Base-by-base conservation (phyloP, 2,329 filamentous ascomycete genomes). In the Rosellinia necatrix region DNA sequence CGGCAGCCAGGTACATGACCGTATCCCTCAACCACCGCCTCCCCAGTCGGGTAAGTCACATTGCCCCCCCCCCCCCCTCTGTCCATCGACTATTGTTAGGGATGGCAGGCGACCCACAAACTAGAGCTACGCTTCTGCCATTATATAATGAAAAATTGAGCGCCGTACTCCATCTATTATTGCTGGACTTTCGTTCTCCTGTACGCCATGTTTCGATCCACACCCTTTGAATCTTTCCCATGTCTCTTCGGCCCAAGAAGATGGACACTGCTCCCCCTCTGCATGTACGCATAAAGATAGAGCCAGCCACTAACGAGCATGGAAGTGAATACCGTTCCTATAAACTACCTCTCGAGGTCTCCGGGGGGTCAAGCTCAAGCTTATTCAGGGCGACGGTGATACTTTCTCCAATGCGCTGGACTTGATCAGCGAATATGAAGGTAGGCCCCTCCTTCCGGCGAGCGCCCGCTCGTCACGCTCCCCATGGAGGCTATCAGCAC, bases 401-500 rank as follows among this genome's bases (percentile, higher is more conserved):
- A 88, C 84, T 9, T 88, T 96, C 66, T 82, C 84, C 10, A 87
- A 89, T 64, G 84, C 94, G 51, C 74, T 94, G 42, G 78, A 83
- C 35, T 79, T 92, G 59, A 83, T 96, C 56, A 82, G 82, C 68
- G 87, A 92, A 65, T 96, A 96, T 73, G 90, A 92, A 76, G 80
- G 82, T 82, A 70, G 56, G 69, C 51, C 19, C 49, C 22, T 37
- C 22, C 43, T 32, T 17, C 25, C 15, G 35, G 41, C n/a, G n/a
- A n/a, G n/a, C n/a, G n/a, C 51, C 15, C 32, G 48, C 49, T 49
- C 27, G 25, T 29, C 35, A 25, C 48, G 13, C 22, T 8, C 15
- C 27, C 24, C 24, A 21, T 48, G 30, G 21, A 30, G 40, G 8
- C 10, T 13, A 32, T 15, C 24, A 38, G 9, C 15, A n/a, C 10